phyloP scores from a whole-genome alignment of 2,329 filamentous ascomycete genomes.

The Thelonectria blattea region DNA sequence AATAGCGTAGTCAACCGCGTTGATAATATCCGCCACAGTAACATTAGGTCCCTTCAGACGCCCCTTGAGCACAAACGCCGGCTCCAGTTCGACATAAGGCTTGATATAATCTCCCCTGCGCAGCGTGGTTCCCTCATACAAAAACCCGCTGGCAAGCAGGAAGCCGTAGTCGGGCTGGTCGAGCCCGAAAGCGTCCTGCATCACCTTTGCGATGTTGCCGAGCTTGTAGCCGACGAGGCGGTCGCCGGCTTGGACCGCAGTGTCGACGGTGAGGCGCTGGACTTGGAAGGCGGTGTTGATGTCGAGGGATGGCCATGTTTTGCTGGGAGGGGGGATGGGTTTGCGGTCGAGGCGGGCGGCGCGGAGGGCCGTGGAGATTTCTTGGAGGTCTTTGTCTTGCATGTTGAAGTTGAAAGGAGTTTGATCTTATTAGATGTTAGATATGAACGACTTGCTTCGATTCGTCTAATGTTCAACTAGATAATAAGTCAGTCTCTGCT shows the following conservation, averaged over 20 bases:
- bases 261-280: constrained; percentile 30
- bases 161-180: constrained; percentile 40
- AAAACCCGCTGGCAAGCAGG: constrained; percentile 34
- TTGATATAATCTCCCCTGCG: constrained; percentile 32
- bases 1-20: constrained; percentile 38
- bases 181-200: constrained; percentile 39
- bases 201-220: constrained; percentile 41
- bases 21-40: constrained; percentile 38
- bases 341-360: constrained; percentile 26
- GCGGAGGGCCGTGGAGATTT: constrained; percentile 27
- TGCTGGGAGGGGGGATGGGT: constrained; percentile 30
- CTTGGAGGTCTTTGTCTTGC: constrained; percentile 14
- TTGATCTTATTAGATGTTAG: neutral
- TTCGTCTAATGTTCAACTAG: neutral
- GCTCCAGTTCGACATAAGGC: constrained; percentile 39
- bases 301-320: constrained; percentile 31
- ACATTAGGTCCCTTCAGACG: constrained; percentile 35
- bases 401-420: neutral
- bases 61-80: constrained; percentile 36
- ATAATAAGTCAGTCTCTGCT: neutral
- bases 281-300: constrained; percentile 33
- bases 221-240: constrained; percentile 38
- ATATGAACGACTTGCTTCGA: neutral
- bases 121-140: constrained; percentile 35
- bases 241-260: constrained; percentile 31